Evolutionary conservation across 306 rosid species (phyloP), one percentile per base, ranked within the genome.

Genomic region (Elaeagnus macrophylla): DNA sequence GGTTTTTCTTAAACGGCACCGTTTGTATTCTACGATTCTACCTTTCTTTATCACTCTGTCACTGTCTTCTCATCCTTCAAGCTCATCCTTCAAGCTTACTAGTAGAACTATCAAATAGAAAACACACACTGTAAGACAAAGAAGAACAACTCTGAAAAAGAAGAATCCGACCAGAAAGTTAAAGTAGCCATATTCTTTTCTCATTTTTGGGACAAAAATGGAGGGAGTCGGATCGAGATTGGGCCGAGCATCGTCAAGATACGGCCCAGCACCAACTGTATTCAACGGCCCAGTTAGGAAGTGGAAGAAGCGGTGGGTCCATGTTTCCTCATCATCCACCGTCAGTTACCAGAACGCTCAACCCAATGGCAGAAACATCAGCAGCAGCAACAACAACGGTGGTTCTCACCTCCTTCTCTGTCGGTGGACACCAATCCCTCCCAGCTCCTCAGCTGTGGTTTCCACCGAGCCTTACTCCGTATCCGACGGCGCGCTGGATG

Each of bases 231-330:
- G 99, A 45, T 87, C 95, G 1, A 72, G 99, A 64, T 57, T 88
- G 17, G 88, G 99, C 69, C 85, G 99, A 7, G 94, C 85, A 0
- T 84, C 99, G 14, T 87, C 99, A 19, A 84, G 99, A 12, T 93
- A 93, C 79, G 96, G 96, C 60, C 67, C 91, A 56, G 65, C 99
- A 3, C 36, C 85, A 46, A 48, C 95, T 10, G 99, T 87, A 7
- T 93, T 93, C 84, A 87, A 69, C 35, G 99, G 99, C 56, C 95
- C 96, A 1, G 99, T 93, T 10, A 54, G 99, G 56, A 87, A 80
- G 73, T 91, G 99, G 99, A 80, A 82, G 89, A 93, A 93, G 86
- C 82, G 72, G 62, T 93, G 99, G 99, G 96, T 87, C 43, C 80
- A 81, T 55, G 96, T 83, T 36, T 61, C 95, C 1, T 64, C 76